Evolutionary conservation across 1,284 basidiomycete species (phyloP), one percentile per base, ranked within the genome.

Genomic region (Malassezia equina): DNA sequence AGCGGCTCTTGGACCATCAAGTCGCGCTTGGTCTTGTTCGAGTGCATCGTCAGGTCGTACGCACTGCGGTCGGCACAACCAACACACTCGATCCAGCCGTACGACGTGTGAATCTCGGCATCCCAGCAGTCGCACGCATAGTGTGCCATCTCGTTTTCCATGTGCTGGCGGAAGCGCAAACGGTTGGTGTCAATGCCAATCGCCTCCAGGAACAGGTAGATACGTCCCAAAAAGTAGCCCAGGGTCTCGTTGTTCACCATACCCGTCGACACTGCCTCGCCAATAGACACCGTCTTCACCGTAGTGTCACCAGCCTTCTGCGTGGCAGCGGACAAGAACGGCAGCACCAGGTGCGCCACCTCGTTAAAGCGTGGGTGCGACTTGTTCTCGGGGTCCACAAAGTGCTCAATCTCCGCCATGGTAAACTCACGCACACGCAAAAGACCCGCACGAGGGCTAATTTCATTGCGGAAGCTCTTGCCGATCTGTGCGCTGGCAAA

Each of bases 391-490:
- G 93, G 94, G 78, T 98, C 93, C 65, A 98, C 93, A 69, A 81
- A 99, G 79, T 99, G 93, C 78, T 99, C 94, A 76, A 99, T 95
- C 79, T 98, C 94, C 51, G 90, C 94, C 93, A 99, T 95, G 32
- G 88, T 94, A 78, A 98, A 99, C 76, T 99, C 94, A 63, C 93
- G 86, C 39, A 98, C 94, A 63, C 94, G 90, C 48, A 99, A 81
- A 44, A 99, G 81, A 57, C 93, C 94, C 51, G 91, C 89, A 55
- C 89, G 86, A 24, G 94, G 94, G 6, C 90, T 91, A 70, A 99
- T 98, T 76, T 98, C 94, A 76, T 99, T 99, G 60, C 94, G 83
- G 83, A 98, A 99, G 28, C 87, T 84, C 63, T 88, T 85, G 52
- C 94, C 94, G 66, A 99, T 89, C 77, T 95, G 90, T 1, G 94